phyloP scores from a whole-genome alignment of 2,329 filamentous ascomycete genomes.

The Sarocladium kiliense region DNA sequence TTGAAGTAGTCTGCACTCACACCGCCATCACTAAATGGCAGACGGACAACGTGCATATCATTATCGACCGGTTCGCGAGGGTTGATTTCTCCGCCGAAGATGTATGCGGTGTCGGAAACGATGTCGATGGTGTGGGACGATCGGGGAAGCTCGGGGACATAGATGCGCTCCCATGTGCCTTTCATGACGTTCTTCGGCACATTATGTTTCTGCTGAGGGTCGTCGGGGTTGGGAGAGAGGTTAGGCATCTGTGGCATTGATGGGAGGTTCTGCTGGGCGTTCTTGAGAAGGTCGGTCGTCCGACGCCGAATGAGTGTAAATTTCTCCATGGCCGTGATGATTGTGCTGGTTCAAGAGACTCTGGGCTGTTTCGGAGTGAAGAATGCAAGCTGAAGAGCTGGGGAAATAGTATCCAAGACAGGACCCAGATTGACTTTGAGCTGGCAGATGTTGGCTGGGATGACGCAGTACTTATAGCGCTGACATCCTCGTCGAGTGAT shows the following conservation, averaged over 20 bases:
- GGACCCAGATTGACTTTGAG: neutral
- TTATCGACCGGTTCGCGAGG: constrained; percentile 67
- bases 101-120: constrained; percentile 48
- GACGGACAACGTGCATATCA: constrained; percentile 59
- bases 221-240: constrained; percentile 23
- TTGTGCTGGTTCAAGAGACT: no score
- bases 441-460: neutral
- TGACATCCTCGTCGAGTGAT: neutral
- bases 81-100: constrained; percentile 73
- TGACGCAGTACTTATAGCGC: neutral
- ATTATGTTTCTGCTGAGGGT: neutral
- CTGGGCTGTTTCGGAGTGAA: no score
- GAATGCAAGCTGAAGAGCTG: neutral
- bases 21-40: constrained; percentile 52
- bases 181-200: constrained; percentile 33
- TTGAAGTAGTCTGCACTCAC: constrained; percentile 50
- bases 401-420: neutral
- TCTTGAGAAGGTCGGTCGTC: constrained; percentile 47
- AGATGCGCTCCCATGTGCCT: constrained; percentile 57
- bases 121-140: constrained; percentile 71
- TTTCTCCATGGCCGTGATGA: constrained; percentile 36
- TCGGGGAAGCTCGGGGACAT: constrained; percentile 53
- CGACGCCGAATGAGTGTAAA: constrained; percentile 50
- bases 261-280: constrained; percentile 42
- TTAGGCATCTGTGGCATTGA: constrained; percentile 27